phyloP scores from a whole-genome alignment of 176 grass and related monocot genomes.

The Cocos nucifera region DNA sequence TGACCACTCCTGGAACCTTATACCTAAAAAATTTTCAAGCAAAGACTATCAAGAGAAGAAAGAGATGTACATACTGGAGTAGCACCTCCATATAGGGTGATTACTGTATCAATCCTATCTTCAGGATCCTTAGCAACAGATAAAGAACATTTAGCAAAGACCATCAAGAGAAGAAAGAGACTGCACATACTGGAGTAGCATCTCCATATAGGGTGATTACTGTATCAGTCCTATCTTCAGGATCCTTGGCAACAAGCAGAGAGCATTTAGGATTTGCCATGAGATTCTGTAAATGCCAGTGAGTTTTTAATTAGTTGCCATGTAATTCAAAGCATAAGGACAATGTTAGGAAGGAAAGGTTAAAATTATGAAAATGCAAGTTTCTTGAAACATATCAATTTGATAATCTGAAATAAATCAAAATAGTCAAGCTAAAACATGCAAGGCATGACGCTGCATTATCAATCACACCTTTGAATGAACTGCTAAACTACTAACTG shows the following conservation, averaged over 20 bases:
- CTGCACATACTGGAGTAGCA: conserved; percentile 48
- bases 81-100: conserved; percentile 86
- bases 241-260: conserved; percentile 82
- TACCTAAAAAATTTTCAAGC: too few relatives aligned
- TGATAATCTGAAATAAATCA: too few relatives aligned
- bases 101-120: conserved; percentile 92
- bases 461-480: conserved; percentile 61
- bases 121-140: conserved; percentile 79
- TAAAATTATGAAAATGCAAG: too few relatives aligned
- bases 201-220: conserved; percentile 86
- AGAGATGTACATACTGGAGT: conserved; percentile 37
- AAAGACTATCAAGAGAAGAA: neutral
- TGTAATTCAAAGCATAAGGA: too few relatives aligned
- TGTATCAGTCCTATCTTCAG: conserved; percentile 93
- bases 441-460: neutral
- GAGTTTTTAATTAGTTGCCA: neutral
- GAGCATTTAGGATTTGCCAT: conserved; percentile 68
- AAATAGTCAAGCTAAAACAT: too few relatives aligned
- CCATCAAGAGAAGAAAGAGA: conserved; percentile 6
- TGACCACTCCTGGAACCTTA: too few relatives aligned
- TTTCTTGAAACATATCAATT: neutral
- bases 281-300: conserved; percentile 53
- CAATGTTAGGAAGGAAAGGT: too few relatives aligned
- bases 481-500: conserved; percentile 81
- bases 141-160: conserved; percentile 52